phyloP scores from a whole-genome alignment of 1,139 yeast species.

The Debaryomyces coudertii region DNA sequence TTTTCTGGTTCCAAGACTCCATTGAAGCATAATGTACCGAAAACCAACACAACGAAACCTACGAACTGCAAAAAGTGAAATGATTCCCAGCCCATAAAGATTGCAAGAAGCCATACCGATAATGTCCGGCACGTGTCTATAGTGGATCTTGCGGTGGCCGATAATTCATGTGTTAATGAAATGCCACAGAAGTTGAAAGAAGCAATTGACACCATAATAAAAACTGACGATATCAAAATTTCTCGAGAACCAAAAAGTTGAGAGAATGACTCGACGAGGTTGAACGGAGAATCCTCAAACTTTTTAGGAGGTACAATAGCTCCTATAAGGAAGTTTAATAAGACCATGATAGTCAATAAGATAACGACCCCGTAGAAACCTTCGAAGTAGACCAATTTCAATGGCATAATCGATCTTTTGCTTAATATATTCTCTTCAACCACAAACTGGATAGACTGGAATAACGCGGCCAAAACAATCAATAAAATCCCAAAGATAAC shows the following conservation, averaged over 20 bases:
- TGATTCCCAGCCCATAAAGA: conserved; percentile 76
- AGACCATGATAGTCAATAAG: conserved; percentile 46
- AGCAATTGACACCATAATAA: conserved; percentile 74
- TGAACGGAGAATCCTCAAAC: conserved; percentile 56
- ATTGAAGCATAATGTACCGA: conserved; percentile 77
- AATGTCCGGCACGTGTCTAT: conserved; percentile 79
- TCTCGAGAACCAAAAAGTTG: conserved; percentile 49
- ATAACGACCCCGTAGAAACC: conserved; percentile 66
- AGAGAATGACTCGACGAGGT: conserved; percentile 52
- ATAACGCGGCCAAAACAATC: conserved; percentile 62
- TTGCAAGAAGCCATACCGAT: conserved; percentile 76
- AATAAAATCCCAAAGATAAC: conserved; percentile 59
- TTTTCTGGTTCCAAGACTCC: conserved; percentile 59
- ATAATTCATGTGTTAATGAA: conserved; percentile 62
- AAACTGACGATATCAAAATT: conserved; percentile 56
- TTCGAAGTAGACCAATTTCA: conserved; percentile 73
- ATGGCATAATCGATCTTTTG: conserved; percentile 58
- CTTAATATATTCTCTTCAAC: conserved; percentile 71
- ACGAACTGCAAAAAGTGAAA: conserved; percentile 62
- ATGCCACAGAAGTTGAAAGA: conserved; percentile 76
- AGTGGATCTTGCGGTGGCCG: conserved; percentile 81
- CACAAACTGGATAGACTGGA: conserved; percentile 78
- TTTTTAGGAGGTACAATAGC: conserved; percentile 29
- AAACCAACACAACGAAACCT: conserved; percentile 67
- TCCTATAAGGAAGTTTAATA: conserved; percentile 49